Percentiles rank a stretch among this genome's conserved stretches.
phyloP scores from a whole-genome alignment of 2,329 filamentous ascomycete genomes.

The Colletotrichum cuscutae region DNA sequence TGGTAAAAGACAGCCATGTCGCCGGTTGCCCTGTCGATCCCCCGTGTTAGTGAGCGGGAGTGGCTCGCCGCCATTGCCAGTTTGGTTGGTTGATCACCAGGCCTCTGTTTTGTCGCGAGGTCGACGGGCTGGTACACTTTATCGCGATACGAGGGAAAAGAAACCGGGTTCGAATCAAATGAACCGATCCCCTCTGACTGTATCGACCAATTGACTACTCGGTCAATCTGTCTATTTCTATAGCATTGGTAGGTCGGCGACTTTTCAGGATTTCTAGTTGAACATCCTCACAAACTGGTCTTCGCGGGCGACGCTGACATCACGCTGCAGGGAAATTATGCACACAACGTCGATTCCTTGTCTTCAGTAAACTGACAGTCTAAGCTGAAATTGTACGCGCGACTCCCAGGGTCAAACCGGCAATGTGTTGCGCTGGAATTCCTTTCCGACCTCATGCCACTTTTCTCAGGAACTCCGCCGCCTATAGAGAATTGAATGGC shows the following conservation, averaged over 20 bases:
- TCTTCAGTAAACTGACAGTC: background rate
- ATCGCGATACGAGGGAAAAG: no score
- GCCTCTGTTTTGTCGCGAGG: background rate
- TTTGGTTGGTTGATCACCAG: background rate
- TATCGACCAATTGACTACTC: no score
- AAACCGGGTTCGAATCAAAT: no score
- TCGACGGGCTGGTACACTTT: background rate
- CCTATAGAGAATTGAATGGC: background rate
- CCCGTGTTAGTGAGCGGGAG: background rate
- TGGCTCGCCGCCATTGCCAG: background rate
- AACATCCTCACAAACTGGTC: background rate
- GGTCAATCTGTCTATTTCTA: no score
- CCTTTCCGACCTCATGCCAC: background rate
- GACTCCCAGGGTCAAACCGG: background rate
- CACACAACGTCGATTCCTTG: background rate
- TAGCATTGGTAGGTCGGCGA: no score
- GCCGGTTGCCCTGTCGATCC: slow-evolving; percentile 10
- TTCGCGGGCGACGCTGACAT: background rate
- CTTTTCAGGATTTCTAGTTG: no score
- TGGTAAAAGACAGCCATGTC: background rate
- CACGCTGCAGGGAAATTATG: background rate
- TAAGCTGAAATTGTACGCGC: background rate
- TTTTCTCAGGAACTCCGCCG: background rate
- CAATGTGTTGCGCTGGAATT: background rate
- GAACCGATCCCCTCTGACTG: background rate